These are phyloP conservation scores for Podaxis rugospora DNA, from an alignment of 768 basidiomycete genomes.

Conservation along the genomic window DNA sequence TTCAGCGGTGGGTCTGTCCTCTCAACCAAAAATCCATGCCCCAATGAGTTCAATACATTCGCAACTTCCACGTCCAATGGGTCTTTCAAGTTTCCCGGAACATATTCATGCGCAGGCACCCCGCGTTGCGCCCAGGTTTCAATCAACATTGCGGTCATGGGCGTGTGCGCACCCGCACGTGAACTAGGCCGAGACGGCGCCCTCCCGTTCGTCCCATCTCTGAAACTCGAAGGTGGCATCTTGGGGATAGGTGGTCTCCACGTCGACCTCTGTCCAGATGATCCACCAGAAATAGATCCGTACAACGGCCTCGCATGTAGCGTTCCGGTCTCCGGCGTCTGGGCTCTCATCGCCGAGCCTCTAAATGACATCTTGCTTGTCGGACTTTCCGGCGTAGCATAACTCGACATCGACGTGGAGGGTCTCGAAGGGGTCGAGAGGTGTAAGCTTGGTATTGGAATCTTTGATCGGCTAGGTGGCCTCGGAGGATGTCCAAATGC, in stretches of 20 bases:
- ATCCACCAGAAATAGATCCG: constrained; percentile 48
- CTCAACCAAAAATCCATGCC: constrained; percentile 74
- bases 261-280: constrained; percentile 32
- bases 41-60: constrained; percentile 64
- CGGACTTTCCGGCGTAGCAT: constrained; percentile 13
- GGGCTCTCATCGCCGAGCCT: constrained; percentile 28
- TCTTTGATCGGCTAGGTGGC: constrained; percentile 81
- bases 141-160: constrained; percentile 34
- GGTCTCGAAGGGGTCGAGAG: constrained; percentile 72
- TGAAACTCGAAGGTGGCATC: constrained; percentile 74
- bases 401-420: constrained; percentile 8
- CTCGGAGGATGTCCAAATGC: constrained; percentile 51
- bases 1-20: constrained; percentile 77
- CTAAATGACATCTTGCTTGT: constrained; percentile 12
- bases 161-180: constrained; percentile 62
- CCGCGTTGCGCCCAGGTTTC: constrained; percentile 4
- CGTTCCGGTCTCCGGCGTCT: constrained; percentile 56
- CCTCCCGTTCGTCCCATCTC: constrained; percentile 50
- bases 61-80: constrained; percentile 84
- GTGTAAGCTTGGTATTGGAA: constrained; percentile 73
- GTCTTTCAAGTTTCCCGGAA: constrained; percentile 63
- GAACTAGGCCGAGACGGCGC: constrained; percentile 64
- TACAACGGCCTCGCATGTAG: constrained; percentile 59
- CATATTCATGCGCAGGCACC: constrained; percentile 55
- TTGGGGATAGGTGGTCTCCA: constrained; percentile 37